Evolutionary conservation across 2,329 filamentous ascomycete species (phyloP), one percentile per base, ranked within the genome.

Genomic region (Elsinoe australis): DNA sequence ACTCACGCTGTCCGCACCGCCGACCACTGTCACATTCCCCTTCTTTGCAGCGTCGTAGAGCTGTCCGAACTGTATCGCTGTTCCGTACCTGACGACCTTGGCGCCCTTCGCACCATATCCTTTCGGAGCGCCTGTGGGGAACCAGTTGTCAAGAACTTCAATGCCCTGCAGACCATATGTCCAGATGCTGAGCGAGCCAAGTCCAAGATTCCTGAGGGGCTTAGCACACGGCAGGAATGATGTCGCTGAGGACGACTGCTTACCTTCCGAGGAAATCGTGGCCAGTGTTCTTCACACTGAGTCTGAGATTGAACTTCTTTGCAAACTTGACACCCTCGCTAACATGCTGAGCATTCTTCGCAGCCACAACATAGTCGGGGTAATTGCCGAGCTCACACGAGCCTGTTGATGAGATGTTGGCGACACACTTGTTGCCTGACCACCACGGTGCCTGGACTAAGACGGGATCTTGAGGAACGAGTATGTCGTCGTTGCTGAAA

Each of bases 211-310:
- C 18, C 44, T 47, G 18, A 3, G 5, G n/a, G 10, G 4, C 15
- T 41, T 6, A 41, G 36, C 14, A 24, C 18, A 24, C 4, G 24
- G 8, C 24, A 31, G 24, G 21, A n/a, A 44, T 3, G 14, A 42
- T 36, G 12, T 46, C 9, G 4, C 14, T 38, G 6, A 12, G 6
- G 26, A 7, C 26, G 6, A 8, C 5, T 31, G 33, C 41, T 10
- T 36, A 53, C 15, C 54, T 47, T 7, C 54, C 53, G 7, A 50
- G 22, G 48, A 55, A 59, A 34, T 59, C 56, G 38, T 59, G 58
- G 9, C 58, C 56, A 24, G 55, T 55, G 29, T 57, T 57, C 49
- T 53, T 55, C 31, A 57, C 47, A 10, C 51, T 52, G 6, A 57
- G 44, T 9, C 52, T 50, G 28, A 57, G 47, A 28, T 55, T 55